phyloP scores from a whole-genome alignment of 1,284 basidiomycete species.

The Sanghuangporus weigelae region DNA sequence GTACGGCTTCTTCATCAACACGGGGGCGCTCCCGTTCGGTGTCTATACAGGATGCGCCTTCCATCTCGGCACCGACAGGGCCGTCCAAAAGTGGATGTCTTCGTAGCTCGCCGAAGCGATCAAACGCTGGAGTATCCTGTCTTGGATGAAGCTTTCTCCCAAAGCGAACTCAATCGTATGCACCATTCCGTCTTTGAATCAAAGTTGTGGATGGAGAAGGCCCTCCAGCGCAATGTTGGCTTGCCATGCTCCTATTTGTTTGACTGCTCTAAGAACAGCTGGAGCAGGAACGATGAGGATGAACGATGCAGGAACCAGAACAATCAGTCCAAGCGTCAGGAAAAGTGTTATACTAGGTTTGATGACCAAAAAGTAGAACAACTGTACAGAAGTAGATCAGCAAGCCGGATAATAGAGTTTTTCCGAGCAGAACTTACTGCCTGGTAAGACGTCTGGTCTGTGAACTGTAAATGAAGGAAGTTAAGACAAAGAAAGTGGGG shows the following conservation, averaged over 20 bases:
- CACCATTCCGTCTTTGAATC: neutral
- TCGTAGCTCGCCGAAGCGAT: neutral
- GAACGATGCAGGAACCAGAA: constrained; percentile 53
- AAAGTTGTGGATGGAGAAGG: constrained; percentile 27
- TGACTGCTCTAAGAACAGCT: constrained; percentile 54
- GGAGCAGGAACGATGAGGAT: constrained; percentile 61
- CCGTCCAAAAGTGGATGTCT: neutral
- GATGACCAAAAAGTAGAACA: constrained; percentile 81
- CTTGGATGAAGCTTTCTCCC: neutral
- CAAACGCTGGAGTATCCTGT: no score
- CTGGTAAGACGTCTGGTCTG: constrained; percentile 72
- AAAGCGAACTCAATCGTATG: neutral
- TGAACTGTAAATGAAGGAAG: constrained; percentile 45
- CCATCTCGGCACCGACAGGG: neutral
- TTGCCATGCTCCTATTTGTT: constrained; percentile 71
- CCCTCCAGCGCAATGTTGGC: constrained; percentile 76
- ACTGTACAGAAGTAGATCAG: constrained; percentile 15
- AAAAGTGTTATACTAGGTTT: constrained; percentile 75
- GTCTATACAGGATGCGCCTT: neutral
- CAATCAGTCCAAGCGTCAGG: constrained; percentile 48
- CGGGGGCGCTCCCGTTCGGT: neutral
- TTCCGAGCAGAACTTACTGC: constrained; percentile 28
- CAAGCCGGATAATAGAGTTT: neutral
- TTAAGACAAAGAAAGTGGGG: constrained; percentile 5
- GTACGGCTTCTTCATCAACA: neutral